Evolutionary conservation across 148 eudicot genomes (phyloP).

Genomic region (Nepenthes mirabilis): DNA sequence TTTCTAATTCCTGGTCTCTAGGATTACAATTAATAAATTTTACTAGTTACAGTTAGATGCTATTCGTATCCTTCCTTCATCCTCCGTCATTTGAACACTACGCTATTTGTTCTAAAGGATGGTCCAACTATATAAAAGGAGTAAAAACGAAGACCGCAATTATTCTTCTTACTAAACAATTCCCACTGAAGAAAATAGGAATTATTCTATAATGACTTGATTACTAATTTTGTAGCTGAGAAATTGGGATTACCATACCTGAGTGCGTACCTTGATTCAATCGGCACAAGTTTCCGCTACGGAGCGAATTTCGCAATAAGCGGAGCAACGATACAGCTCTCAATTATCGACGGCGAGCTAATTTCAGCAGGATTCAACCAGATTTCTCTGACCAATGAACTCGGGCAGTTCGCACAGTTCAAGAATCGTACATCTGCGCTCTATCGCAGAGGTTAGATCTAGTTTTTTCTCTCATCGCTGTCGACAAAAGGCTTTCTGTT

Average conservation of each 20-base stretch:
- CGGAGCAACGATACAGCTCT: slow-evolving; percentile 13
- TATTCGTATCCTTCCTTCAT: no score
- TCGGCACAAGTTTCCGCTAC: slow-evolving; percentile 9
- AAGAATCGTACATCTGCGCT: slow-evolving; percentile 7
- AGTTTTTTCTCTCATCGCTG: no score
- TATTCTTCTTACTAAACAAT: background rate
- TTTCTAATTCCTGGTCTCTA: no score
- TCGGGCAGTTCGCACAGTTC: slow-evolving; percentile 14
- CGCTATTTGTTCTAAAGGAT: no score
- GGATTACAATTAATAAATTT: no score
- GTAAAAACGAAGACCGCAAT: background rate
- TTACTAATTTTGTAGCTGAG: slow-evolving; percentile 14
- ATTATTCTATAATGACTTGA: no score
- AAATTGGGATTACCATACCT: slow-evolving; percentile 11
- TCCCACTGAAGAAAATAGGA: no score
- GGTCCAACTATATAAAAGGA: no score
- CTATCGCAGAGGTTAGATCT: background rate
- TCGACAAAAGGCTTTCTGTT: background rate
- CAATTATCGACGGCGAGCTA: slow-evolving; percentile 6
- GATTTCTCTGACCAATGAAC: slow-evolving; percentile 10
- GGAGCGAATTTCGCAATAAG: slow-evolving; percentile 17
- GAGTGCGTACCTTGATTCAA: slow-evolving; percentile 12
- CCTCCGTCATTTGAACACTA: no score
- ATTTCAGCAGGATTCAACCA: slow-evolving; percentile 9
- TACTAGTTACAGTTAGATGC: no score